A percentile compares a stretch with the other conserved stretches of the same genome.
Conservation (phyloP, 805 yeast species). For the Diddensiella santjacobensis region DNA sequence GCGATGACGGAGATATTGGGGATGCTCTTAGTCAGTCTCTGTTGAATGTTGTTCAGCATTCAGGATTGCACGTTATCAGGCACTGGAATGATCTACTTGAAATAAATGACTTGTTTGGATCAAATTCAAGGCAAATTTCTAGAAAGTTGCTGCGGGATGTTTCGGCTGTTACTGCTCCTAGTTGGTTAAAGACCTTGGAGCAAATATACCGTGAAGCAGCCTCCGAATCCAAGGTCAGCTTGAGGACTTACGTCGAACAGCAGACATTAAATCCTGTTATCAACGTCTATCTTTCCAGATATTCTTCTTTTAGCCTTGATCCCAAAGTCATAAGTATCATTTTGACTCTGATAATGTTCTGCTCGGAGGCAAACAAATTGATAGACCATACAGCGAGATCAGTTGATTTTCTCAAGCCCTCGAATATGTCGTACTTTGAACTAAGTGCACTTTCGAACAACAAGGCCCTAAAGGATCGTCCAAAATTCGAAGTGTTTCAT, state of each 20-base stretch:
- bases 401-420: neutral
- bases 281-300: neutral
- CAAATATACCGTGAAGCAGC: neutral
- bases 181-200: neutral
- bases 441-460: slow-evolving; percentile 1
- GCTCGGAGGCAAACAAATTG: neutral
- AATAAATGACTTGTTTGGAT: neutral
- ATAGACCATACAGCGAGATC: neutral
- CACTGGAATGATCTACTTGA: neutral
- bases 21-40: neutral
- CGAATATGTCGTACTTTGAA: slow-evolving; percentile 1
- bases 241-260: neutral
- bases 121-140: neutral
- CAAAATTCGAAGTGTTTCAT: slow-evolving; percentile 3
- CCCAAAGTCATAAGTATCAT: neutral
- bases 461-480: neutral
- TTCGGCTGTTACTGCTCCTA: neutral
- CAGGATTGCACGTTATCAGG: neutral
- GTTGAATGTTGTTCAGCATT: neutral
- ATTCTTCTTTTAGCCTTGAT: neutral
- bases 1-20: neutral
- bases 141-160: neutral
- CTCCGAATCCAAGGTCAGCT: neutral
- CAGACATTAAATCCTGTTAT: neutral
- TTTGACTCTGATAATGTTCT: neutral